These are phyloP conservation scores for Thozetella sp. DNA, from an alignment of 495 filamentous ascomycete species.

Conservation along the genomic window DNA sequence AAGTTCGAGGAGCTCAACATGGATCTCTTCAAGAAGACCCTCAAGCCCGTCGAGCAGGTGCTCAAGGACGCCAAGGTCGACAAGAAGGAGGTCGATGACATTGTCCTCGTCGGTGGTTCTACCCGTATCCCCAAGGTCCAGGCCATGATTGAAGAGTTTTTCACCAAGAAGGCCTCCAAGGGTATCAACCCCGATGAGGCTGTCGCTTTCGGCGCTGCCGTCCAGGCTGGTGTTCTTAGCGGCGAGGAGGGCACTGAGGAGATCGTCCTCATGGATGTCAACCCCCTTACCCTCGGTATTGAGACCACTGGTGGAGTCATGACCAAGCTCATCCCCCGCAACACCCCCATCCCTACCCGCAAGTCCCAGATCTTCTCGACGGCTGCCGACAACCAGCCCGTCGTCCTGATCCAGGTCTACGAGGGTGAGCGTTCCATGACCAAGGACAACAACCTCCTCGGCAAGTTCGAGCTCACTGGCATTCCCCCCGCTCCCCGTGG, in stretches of 20 bases:
- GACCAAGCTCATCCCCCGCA: conserved; percentile 95
- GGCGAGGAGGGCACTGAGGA: conserved; percentile 78
- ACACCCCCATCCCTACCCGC: conserved; percentile 93
- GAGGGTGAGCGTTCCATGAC: conserved; percentile 97
- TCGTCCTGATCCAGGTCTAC: conserved; percentile 95
- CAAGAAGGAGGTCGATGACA: conserved; percentile 84
- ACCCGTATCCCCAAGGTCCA: conserved; percentile 98
- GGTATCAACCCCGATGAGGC: conserved; percentile 99
- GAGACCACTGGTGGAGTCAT: conserved; percentile 98
- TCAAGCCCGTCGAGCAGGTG: conserved; percentile 98
- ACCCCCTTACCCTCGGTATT: conserved; percentile 96
- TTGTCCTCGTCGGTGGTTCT: conserved; percentile 89
- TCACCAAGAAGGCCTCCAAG: conserved; percentile 94
- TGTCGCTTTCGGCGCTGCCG: conserved; percentile 95
- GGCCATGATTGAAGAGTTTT: conserved; percentile 93
- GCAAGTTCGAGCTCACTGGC: conserved; percentile 96
- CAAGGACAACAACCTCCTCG: conserved; percentile 94
- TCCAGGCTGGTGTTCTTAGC: conserved; percentile 94
- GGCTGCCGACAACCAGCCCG: conserved; percentile 96
- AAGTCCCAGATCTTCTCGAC: conserved; percentile 99
- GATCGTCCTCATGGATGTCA: conserved; percentile 96
- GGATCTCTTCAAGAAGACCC: conserved; percentile 97
- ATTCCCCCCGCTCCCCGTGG: conserved; percentile 94
- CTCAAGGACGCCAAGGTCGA: conserved; percentile 90
- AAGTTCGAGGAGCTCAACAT: conserved; percentile 99